These are phyloP conservation scores for Annulohypoxylon nitens DNA, from an alignment of 495 filamentous ascomycete species.

Conservation along the genomic window DNA sequence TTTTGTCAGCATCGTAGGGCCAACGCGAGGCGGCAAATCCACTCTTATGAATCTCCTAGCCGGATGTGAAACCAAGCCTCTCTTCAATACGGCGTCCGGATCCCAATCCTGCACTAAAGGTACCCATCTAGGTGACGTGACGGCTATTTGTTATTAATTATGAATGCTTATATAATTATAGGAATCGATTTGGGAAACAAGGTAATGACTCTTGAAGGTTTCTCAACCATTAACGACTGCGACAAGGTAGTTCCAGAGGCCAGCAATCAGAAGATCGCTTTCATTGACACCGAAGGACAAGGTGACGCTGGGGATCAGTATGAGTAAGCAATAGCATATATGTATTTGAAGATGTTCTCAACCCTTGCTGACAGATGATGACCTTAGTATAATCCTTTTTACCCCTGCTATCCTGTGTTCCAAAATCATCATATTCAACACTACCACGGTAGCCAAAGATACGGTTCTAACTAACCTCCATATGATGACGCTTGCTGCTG, in stretches of 20 bases:
- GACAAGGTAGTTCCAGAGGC: neutral
- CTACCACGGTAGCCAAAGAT: neutral
- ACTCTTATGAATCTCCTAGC: neutral
- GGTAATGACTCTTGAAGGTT: neutral
- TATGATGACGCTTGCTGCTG: constrained; percentile 1
- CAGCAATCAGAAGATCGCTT: constrained; percentile 1
- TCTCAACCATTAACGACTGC: neutral
- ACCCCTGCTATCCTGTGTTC: neutral
- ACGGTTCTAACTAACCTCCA: neutral
- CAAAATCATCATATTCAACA: neutral
- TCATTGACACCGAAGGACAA: neutral
- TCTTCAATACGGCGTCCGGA: neutral
- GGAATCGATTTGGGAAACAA: constrained; percentile 1
- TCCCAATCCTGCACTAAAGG: neutral
- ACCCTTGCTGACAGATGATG: neutral
- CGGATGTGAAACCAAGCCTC: neutral
- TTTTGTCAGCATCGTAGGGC: neutral
- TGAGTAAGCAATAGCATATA: neutral
- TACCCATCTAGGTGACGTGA: neutral
- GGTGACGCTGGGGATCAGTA: neutral
- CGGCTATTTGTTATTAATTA: neutral
- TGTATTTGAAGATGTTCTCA: neutral
- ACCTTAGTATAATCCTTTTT: neutral
- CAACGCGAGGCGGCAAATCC: neutral
- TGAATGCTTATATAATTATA: neutral